These are phyloP conservation scores for Boeremia lycopersici DNA, from an alignment of 2,329 filamentous ascomycete genomes.

Conservation along the genomic window DNA sequence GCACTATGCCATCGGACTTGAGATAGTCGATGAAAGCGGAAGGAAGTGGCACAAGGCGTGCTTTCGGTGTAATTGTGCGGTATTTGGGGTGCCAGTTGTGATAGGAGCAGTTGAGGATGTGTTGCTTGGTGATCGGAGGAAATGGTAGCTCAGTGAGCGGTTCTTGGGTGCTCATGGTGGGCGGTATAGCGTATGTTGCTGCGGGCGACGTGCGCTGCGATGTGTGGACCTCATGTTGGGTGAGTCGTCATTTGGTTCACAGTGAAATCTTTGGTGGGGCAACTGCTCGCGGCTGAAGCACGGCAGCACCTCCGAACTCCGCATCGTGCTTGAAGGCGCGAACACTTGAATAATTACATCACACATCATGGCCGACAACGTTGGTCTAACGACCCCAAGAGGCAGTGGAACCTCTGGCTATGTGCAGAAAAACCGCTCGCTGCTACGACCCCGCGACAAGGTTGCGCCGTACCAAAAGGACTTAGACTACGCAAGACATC, in stretches of 20 bases:
- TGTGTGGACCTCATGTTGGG: conserved; percentile 31
- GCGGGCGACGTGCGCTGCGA: not conserved
- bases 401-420: conserved; percentile 97
- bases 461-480: conserved; percentile 77
- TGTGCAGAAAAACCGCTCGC: conserved; percentile 92
- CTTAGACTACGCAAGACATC: conserved; percentile 71
- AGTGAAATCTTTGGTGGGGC: conserved; percentile 39
- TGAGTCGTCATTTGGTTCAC: conserved; percentile 29
- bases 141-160: conserved; percentile 64
- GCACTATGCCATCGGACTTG: conserved; percentile 87
- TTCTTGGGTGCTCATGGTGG: conserved; percentile 32
- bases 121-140: conserved; percentile 79
- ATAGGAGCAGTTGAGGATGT: conserved; percentile 94
- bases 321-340: conserved; percentile 4
- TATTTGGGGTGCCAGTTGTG: conserved; percentile 90
- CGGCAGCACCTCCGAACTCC: conserved; percentile 36
- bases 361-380: conserved; percentile 85
- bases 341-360: conserved; percentile 1
- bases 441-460: conserved; percentile 82
- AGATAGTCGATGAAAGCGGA: conserved; percentile 82
- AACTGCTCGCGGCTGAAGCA: conserved; percentile 19
- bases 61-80: conserved; percentile 80
- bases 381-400: conserved; percentile 91
- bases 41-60: conserved; percentile 79
- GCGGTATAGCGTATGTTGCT: not conserved